Percentiles rank a stretch among this genome's conserved stretches.
These are phyloP conservation scores for Fremontodendron californicum DNA, from an alignment of 345 rosid genomes.

Conservation along the genomic window DNA sequence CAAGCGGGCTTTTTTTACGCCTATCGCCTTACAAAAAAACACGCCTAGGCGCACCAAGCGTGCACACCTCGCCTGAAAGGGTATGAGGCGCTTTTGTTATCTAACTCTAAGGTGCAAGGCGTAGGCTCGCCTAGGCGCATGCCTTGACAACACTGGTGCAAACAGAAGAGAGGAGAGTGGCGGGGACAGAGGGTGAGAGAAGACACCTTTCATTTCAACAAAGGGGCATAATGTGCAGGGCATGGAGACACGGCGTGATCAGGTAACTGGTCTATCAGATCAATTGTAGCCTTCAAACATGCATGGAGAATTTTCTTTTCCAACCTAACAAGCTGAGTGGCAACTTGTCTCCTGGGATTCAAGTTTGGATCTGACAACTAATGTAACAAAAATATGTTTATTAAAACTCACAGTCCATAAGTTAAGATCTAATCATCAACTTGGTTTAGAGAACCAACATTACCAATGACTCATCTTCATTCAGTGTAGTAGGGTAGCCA, in stretches of 20 bases:
- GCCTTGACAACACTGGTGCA: no score
- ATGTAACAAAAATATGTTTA: constrained; percentile 1
- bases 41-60: no score
- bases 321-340: constrained; percentile 77
- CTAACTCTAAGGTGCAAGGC: no score
- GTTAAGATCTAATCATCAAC: constrained; percentile 5
- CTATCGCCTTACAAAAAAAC: no score
- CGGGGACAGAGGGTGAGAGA: constrained; percentile 7
- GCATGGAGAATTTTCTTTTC: constrained; percentile 90
- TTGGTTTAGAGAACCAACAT: constrained; percentile 5
- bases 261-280: constrained; percentile 68
- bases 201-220: constrained; percentile 55
- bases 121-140: no score
- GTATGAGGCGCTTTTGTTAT: no score
- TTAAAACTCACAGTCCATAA: constrained; percentile 8
- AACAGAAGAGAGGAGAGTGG: not conserved
- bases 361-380: constrained; percentile 71
- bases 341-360: constrained; percentile 83
- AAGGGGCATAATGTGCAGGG: constrained; percentile 82
- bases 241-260: constrained; percentile 77
- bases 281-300: constrained; percentile 58
- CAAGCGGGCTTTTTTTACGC: no score
- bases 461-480: constrained; percentile 81
- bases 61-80: no score
- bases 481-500: constrained; percentile 77